phyloP scores from a whole-genome alignment of 352 stramenopile genomes.

The Globisporangium paroecandrum region DNA sequence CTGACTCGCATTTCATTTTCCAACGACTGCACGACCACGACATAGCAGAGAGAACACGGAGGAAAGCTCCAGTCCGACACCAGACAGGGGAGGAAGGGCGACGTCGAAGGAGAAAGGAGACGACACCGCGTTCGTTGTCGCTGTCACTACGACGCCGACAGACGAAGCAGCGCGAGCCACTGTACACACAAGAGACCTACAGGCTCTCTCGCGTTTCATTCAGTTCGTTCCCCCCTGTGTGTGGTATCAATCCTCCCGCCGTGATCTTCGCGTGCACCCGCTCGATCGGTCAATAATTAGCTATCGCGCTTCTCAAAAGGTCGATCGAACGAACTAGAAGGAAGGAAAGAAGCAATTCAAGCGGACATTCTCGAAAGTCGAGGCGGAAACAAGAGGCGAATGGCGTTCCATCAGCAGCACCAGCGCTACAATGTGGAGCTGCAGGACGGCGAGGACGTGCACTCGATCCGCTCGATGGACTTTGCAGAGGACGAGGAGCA shows the following conservation, averaged over 20 bases:
- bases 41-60: not conserved
- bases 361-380: not conserved
- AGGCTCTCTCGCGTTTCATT: conserved; percentile 1
- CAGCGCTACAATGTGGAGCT: conserved; percentile 14
- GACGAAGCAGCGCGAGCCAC: conserved; percentile 3
- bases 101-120: not conserved
- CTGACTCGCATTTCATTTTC: not conserved
- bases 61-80: conserved; percentile 5
- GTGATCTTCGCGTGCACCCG: not conserved
- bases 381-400: not conserved
- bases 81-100: not conserved
- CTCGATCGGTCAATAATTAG: not conserved
- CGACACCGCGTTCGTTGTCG: not conserved
- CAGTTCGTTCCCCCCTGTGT: not conserved
- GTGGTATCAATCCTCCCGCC: not conserved
- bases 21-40: not conserved
- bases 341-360: not conserved
- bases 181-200: not conserved
- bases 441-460: conserved; percentile 19
- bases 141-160: not conserved
- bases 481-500: conserved; percentile 10
- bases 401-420: conserved; percentile 9
- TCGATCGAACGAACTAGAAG: not conserved
- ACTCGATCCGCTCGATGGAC: conserved; percentile 18
- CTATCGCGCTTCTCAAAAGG: not conserved